Evolutionary conservation across 75 land plant species (phyloP).

Genomic region (Pinus tabuliformis): DNA sequence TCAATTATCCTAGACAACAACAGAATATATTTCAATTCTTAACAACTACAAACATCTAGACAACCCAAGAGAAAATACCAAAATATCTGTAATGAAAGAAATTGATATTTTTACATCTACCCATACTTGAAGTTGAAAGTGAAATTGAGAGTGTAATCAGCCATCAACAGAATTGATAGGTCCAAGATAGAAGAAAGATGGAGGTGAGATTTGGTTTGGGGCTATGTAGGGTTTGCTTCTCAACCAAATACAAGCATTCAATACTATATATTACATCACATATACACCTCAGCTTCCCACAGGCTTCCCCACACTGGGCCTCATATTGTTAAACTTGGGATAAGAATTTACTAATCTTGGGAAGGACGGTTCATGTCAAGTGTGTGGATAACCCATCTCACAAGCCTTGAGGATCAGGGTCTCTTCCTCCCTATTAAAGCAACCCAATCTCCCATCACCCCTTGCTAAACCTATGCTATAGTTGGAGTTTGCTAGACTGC

Average conservation of each 20-base stretch:
- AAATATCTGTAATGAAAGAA: no score
- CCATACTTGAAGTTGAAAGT: no score
- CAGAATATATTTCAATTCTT: no score
- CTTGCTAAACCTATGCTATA: background rate
- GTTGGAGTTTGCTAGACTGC: background rate
- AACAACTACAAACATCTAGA: no score
- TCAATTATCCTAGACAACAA: no score
- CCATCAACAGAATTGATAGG: no score
- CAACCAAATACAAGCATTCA: slow-evolving; percentile 8
- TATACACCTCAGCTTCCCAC: slow-evolving; percentile 1
- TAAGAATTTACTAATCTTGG: background rate
- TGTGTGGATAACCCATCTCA: background rate
- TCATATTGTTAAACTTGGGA: background rate
- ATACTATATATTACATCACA: background rate
- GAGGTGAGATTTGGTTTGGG: background rate
- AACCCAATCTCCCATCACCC: background rate
- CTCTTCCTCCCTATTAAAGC: slow-evolving; percentile 9
- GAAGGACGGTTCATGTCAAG: background rate
- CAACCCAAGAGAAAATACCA: no score
- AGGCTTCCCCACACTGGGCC: slow-evolving; percentile 7
- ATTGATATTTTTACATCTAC: no score
- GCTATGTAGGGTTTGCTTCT: background rate
- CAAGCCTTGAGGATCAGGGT: background rate
- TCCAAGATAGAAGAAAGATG: background rate
- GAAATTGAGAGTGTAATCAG: no score